Conservation (phyloP, 202 grass and related monocot genomes). For the Bolboschoenoplectus hybrid region DNA sequence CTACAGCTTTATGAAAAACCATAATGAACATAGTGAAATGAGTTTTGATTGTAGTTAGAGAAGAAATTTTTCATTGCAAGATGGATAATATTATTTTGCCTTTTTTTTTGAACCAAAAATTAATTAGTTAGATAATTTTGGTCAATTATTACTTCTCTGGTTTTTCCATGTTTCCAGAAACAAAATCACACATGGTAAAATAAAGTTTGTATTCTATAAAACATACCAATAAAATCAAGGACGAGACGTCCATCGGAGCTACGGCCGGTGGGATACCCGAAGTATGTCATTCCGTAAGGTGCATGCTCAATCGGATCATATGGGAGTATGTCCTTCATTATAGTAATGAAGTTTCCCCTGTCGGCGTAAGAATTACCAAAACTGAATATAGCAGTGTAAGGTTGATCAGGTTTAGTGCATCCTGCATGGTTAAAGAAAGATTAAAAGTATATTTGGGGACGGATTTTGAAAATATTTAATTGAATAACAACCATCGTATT, state of each 20-base stretch:
- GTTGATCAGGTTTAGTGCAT: not conserved
- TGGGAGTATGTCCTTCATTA: not conserved
- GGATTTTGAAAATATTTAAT: no score
- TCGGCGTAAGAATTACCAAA: conserved; percentile 29
- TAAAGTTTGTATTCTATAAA: not conserved
- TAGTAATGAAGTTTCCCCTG: conserved; percentile 25
- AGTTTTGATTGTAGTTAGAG: no score
- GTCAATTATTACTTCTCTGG: no score
- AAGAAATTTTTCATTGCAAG: no score
- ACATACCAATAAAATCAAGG: conserved; percentile 44
- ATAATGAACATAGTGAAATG: no score
- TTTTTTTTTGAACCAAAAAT: not conserved
- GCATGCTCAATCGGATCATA: not conserved
- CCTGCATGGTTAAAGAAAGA: not conserved
- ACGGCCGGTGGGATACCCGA: conserved; percentile 28
- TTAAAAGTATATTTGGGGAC: no score
- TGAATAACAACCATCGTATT: no score
- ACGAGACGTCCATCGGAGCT: conserved; percentile 40
- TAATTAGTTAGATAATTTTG: no score
- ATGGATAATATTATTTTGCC: not conserved
- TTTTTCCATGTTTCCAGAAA: no score
- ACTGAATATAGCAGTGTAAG: conserved; percentile 20
- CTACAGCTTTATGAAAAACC: not conserved
- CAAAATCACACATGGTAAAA: not conserved
- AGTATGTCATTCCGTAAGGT: conserved; percentile 44